Conservation (phyloP, 495 filamentous ascomycete species). For the Entonaema liquescens region DNA sequence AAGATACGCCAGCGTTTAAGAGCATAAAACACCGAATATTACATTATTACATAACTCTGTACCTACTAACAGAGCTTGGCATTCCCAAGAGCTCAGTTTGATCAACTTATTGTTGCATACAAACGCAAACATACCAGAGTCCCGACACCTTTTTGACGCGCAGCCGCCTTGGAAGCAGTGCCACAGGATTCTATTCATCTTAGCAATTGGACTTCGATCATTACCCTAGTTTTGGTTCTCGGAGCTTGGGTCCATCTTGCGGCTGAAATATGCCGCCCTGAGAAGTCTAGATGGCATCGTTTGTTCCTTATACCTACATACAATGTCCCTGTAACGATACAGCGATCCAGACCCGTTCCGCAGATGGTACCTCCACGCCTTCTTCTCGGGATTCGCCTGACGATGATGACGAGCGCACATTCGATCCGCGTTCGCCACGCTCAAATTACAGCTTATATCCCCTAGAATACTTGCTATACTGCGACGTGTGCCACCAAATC, state of each 20-base stretch:
- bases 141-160: neutral
- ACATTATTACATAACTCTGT: neutral
- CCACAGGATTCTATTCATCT: neutral
- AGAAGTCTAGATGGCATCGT: constrained; percentile 68
- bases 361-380: constrained; percentile 48
- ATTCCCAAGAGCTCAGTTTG: neutral
- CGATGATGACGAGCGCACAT: constrained; percentile 80
- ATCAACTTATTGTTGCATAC: neutral
- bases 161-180: neutral
- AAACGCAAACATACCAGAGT: neutral
- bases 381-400: constrained; percentile 55
- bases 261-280: constrained; percentile 40
- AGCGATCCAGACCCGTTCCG: constrained; percentile 53
- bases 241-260: neutral
- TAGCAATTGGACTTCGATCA: neutral
- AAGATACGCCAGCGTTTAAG: neutral
- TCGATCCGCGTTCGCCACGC: constrained; percentile 83
- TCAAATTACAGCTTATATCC: constrained; percentile 91
- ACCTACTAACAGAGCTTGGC: neutral
- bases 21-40: constrained; percentile 3
- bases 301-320: constrained; percentile 89
- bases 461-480: constrained; percentile 92
- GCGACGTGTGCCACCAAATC: constrained; percentile 95
- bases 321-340: constrained; percentile 87
- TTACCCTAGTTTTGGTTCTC: neutral